A percentile compares a stretch with the other conserved stretches of the same genome.
Evolutionary conservation across 1,284 basidiomycete genomes (phyloP).

Genomic region (Pseudozyma tsukubaensis): DNA sequence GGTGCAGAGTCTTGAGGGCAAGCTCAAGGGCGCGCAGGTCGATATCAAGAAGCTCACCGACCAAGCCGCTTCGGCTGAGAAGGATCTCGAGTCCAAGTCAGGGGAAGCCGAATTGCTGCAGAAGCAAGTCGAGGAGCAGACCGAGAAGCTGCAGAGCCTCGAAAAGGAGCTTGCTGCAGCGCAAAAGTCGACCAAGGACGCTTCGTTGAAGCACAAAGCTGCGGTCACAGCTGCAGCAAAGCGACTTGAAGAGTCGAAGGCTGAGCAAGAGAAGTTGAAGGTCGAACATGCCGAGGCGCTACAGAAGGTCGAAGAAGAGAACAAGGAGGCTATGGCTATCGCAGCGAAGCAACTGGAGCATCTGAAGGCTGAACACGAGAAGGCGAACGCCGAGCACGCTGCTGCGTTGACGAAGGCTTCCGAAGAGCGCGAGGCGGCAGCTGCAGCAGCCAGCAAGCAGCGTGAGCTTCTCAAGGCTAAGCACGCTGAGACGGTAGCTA

Average conservation of each 20-base stretch:
- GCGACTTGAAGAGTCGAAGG: constrained; percentile 8
- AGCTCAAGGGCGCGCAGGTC: constrained; percentile 13
- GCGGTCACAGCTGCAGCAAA: constrained; percentile 19
- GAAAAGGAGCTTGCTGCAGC: constrained; percentile 37
- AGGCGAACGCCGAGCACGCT: constrained; percentile 9
- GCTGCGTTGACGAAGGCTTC: constrained; percentile 3
- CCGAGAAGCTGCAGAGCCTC: constrained; percentile 17
- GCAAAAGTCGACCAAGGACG: constrained; percentile 32
- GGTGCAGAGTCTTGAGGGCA: constrained; percentile 19
- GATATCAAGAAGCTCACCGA: constrained; percentile 25
- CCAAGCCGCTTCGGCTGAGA: constrained; percentile 21
- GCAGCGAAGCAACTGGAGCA: constrained; percentile 13
- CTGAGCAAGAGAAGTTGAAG: background rate
- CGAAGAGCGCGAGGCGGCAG: constrained; percentile 16
- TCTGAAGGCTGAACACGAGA: constrained; percentile 17
- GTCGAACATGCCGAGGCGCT: constrained; percentile 19
- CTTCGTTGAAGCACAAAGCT: constrained; percentile 29
- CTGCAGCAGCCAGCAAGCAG: constrained; percentile 1
- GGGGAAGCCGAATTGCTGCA: constrained; percentile 17
- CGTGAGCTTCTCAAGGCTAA: constrained; percentile 21
- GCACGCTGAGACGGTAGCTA: constrained; percentile 5
- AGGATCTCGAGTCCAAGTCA: constrained; percentile 23
- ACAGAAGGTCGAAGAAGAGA: constrained; percentile 7
- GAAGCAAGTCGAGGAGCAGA: constrained; percentile 23
- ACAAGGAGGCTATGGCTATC: constrained; percentile 8